These are phyloP conservation scores for Hirschfeldia incana DNA, from an alignment of 345 rosid genomes.

Conservation along the genomic window DNA sequence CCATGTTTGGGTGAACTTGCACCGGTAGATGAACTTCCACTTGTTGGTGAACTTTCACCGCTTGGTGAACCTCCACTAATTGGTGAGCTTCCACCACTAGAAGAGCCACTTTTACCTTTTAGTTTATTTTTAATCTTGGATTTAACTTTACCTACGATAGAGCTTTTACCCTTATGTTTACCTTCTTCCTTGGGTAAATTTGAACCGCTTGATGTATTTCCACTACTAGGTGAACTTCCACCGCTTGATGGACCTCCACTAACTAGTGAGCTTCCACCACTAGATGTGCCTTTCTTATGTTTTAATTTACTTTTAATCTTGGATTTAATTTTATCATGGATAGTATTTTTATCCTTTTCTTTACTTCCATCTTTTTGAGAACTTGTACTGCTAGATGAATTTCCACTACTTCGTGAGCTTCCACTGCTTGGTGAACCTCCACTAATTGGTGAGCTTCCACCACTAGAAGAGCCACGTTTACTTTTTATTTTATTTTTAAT, in stretches of 20 bases:
- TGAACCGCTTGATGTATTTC: background rate
- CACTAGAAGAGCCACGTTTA: background rate
- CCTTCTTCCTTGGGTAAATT: background rate
- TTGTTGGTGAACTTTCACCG: too few relatives aligned
- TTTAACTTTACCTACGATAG: too few relatives aligned
- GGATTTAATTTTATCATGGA: background rate
- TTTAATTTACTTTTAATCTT: too few relatives aligned
- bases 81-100: too few relatives aligned
- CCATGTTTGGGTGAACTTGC: too few relatives aligned
- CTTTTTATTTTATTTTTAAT: background rate
- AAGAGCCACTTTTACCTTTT: too few relatives aligned
- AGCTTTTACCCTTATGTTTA: too few relatives aligned
- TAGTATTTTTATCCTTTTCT: background rate
- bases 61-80: too few relatives aligned
- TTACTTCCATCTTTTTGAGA: background rate
- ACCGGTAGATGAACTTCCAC: too few relatives aligned
- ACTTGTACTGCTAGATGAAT: background rate
- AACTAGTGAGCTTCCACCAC: background rate
- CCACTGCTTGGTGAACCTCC: background rate
- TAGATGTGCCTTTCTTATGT: background rate
- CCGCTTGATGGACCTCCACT: background rate
- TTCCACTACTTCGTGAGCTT: background rate
- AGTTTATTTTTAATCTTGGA: too few relatives aligned
- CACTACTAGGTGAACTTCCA: background rate
- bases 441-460: background rate